Percentiles rank a stretch among this genome's conserved stretches.
Evolutionary conservation across 495 filamentous ascomycete species (phyloP).

Genomic region (Penicillium goetzii): DNA sequence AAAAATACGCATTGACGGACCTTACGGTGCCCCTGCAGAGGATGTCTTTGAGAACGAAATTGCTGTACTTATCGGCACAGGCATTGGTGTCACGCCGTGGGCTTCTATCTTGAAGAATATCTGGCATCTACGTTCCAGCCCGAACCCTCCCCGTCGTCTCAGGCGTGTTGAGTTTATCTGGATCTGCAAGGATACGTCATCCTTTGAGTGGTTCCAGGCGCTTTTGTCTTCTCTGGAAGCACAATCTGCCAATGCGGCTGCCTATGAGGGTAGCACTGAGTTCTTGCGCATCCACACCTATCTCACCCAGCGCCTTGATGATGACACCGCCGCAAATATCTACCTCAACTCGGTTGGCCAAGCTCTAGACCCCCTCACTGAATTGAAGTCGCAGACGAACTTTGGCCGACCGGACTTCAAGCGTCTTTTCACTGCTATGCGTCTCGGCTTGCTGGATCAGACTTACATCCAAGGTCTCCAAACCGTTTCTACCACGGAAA

Average conservation of each 20-base stretch:
- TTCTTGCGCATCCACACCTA: constrained; percentile 99
- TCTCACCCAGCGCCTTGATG: constrained; percentile 89
- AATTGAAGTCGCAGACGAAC: constrained; percentile 86
- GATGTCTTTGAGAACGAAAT: constrained; percentile 96
- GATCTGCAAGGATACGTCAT: constrained; percentile 94
- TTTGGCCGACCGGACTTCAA: constrained; percentile 93
- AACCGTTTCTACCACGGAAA: constrained; percentile 68
- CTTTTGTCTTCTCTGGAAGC: constrained; percentile 89
- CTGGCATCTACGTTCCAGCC: constrained; percentile 87
- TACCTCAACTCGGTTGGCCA: constrained; percentile 92
- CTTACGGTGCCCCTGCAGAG: constrained; percentile 95
- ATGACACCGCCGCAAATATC: constrained; percentile 93
- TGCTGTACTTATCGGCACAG: constrained; percentile 93
- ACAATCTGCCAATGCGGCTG: constrained; percentile 72
- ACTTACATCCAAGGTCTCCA: constrained; percentile 85
- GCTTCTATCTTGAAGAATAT: constrained; percentile 98
- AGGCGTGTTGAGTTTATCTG: constrained; percentile 98
- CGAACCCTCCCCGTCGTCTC: constrained; percentile 83
- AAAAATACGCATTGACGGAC: constrained; percentile 84
- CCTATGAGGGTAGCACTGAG: constrained; percentile 69
- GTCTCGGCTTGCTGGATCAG: constrained; percentile 80
- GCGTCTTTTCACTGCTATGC: constrained; percentile 80
- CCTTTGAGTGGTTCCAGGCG: constrained; percentile 98
- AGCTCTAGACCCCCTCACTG: constrained; percentile 86
- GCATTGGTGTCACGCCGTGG: constrained; percentile 98